Evolutionary conservation across 345 rosid genomes (phyloP).

Genomic region (Salix viminalis): DNA sequence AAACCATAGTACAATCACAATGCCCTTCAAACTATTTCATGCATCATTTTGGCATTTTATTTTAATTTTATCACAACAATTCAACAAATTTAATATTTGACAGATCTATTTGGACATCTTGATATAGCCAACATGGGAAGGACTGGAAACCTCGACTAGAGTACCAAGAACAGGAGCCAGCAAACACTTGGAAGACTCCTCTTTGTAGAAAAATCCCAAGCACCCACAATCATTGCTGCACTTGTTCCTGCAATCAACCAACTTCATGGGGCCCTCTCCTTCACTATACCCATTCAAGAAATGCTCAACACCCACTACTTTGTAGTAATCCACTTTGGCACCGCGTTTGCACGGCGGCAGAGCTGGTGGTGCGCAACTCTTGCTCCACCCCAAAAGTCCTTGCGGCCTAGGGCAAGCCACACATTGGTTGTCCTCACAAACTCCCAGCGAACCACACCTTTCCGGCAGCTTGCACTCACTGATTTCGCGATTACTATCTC

Average conservation of each 20-base stretch:
- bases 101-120: slow-evolving; percentile 8
- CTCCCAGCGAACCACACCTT: not conserved
- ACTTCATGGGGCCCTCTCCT: slow-evolving; percentile 7
- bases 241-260: not conserved
- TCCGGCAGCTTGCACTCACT: not conserved
- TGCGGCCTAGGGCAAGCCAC: slow-evolving; percentile 1
- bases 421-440: slow-evolving; percentile 2
- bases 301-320: slow-evolving; percentile 2
- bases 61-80: not conserved
- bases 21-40: no score
- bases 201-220: slow-evolving; percentile 19
- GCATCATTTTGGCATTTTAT: not conserved
- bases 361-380: not conserved
- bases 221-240: slow-evolving; percentile 19
- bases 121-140: slow-evolving; percentile 28
- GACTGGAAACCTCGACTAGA: slow-evolving; percentile 14
- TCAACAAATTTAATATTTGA: not conserved
- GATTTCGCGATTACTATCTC: no score
- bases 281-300: slow-evolving; percentile 1
- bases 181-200: slow-evolving; percentile 27
- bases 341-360: not conserved
- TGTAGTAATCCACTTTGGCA: not conserved
- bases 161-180: slow-evolving; percentile 23
- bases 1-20: not conserved
- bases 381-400: slow-evolving; percentile 15